A percentile compares a stretch with the other conserved stretches of the same genome.
Conservation (phyloP, 176 grass and related monocot genomes). For the Triticum dicoccoides region DNA sequence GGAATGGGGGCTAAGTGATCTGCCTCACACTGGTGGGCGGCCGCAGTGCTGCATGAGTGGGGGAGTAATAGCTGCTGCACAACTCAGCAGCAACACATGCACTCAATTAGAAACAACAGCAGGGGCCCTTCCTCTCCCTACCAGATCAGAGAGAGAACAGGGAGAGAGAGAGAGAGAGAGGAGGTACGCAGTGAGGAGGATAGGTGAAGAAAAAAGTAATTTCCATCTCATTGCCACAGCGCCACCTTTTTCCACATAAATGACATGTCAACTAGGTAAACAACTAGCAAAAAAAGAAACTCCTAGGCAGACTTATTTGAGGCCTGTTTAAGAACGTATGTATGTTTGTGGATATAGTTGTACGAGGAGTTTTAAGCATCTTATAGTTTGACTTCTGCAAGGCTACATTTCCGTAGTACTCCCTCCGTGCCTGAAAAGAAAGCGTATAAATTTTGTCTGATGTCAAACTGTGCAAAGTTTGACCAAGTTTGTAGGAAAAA, state of each 20-base stretch:
- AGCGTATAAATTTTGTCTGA: too few relatives aligned
- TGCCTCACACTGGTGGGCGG: neutral
- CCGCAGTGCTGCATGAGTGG: neutral
- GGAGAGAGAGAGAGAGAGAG: too few relatives aligned
- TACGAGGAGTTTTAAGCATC: neutral
- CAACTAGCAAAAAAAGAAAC: neutral
- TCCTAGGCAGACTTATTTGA: neutral
- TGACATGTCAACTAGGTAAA: neutral
- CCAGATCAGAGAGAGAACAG: neutral
- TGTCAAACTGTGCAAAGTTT: too few relatives aligned
- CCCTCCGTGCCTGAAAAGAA: too few relatives aligned
- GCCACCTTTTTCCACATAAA: neutral
- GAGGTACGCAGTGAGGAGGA: neutral
- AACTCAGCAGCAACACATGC: neutral
- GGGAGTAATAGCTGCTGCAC: neutral
- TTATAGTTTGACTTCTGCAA: conserved; percentile 2
- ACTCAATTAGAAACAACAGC: neutral
- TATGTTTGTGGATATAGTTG: neutral
- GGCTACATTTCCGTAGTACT: neutral
- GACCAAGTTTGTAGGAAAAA: too few relatives aligned
- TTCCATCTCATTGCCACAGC: neutral
- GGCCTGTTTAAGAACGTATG: neutral
- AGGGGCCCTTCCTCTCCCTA: neutral
- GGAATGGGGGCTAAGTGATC: neutral
- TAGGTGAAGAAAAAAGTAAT: neutral